These are phyloP conservation scores for Suillus variegatus DNA, from an alignment of 768 basidiomycete species.

Conservation along the genomic window DNA sequence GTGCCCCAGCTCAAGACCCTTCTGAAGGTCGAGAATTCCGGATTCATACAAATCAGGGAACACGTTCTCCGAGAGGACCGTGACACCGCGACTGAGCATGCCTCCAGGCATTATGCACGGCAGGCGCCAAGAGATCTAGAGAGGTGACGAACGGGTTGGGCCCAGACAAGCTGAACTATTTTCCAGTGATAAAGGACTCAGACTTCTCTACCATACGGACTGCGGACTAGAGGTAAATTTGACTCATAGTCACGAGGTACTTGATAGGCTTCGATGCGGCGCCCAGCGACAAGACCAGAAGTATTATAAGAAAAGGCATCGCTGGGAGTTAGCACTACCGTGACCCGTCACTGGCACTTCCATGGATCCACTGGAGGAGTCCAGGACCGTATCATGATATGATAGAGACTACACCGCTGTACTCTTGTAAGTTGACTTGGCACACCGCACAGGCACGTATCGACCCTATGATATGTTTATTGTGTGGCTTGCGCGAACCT, in stretches of 20 bases:
- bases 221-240: background rate
- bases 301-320: too few relatives aligned
- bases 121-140: conserved; percentile 8
- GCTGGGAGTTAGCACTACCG: too few relatives aligned
- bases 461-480: background rate
- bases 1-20: conserved; percentile 47
- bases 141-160: conserved; percentile 5
- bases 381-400: background rate
- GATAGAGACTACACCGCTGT: background rate
- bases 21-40: conserved; percentile 54
- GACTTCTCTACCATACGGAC: conserved; percentile 15
- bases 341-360: background rate
- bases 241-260: background rate
- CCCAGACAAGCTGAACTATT: conserved; percentile 11
- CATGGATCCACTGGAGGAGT: background rate
- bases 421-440: background rate
- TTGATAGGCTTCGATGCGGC: background rate
- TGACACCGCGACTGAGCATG: conserved; percentile 11
- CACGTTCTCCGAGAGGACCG: background rate
- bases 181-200: conserved; percentile 21
- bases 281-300: background rate
- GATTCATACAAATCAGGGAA: conserved; percentile 66
- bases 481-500: background rate
- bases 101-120: conserved; percentile 14
- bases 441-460: background rate